Base-by-base conservation (phyloP, 2,329 filamentous ascomycete species). In the Neonectria punicea region DNA sequence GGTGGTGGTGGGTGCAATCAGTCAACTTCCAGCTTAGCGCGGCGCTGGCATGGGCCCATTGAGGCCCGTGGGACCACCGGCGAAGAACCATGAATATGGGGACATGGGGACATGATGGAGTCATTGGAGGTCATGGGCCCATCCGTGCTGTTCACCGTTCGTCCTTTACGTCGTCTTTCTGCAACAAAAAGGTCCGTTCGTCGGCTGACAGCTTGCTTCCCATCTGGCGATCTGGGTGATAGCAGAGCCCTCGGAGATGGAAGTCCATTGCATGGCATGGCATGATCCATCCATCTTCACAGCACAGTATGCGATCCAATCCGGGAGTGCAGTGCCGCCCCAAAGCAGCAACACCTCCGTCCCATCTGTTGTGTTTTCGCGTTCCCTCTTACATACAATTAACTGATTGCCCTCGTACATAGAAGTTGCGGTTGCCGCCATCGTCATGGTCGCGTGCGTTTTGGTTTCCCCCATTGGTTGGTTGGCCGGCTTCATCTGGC, bases 271-370 rank as follows among this genome's bases (percentile, higher is more conserved):
- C 25, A 25, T 25, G 25, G 5, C 41, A 53, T 54, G 49, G 34
- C 30, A 65, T 57, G 57, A 65, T 65, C 2, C 2, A 22, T 22
- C 13, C 30, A 30, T 47, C 51, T 34, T 39, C 18, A 18, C n/a
- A 43, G n/a, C 5, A n/a, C 4, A 55, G 25, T 25, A 20, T 30
- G 46, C 44, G 55, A 51, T 58, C 70, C 70, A 70, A 69, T 72
- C 61, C 66, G 61, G 60, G 60, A 68, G 61, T 69, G 51, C 70
- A 68, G 60, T 63, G 64, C 50, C 47, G 36, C 57, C 41, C 30
- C 61, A 67, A 55, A 72, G 60, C 43, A 53, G 20, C 50, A 61
- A 34, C 49, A 51, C n/a, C 49, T 51, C 49, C 30, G 49, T 28
- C 22, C 22, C 13, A 13, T 30, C 9, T 28, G 13, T n/a, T n/a